Conservation (phyloP, 1,284 basidiomycete species). For the Leucoagaricus sp. region DNA sequence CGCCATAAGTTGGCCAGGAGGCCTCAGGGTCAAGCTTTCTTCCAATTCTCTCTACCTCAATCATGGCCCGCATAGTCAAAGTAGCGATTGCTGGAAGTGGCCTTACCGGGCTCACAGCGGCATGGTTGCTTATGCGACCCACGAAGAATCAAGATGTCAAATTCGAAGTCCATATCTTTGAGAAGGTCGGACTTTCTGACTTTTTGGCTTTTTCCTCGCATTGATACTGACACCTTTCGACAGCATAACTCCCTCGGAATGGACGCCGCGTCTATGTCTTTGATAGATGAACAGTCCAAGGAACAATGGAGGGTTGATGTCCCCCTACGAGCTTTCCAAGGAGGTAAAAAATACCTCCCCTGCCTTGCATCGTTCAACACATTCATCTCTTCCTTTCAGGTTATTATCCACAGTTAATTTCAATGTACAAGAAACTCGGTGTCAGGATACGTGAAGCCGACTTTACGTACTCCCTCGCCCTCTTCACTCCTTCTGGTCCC, state of each 20-base stretch:
- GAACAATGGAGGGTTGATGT: slow-evolving; percentile 63
- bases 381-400: slow-evolving; percentile 39
- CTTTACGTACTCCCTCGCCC: slow-evolving; percentile 74
- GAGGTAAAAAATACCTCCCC: slow-evolving; percentile 47
- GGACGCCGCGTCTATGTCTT: slow-evolving; percentile 55
- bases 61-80: slow-evolving; percentile 46
- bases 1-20: too few species aligned
- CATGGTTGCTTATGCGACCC: slow-evolving; percentile 52
- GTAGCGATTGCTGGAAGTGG: slow-evolving; percentile 73
- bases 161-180: slow-evolving; percentile 72
- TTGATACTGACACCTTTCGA: slow-evolving; percentile 11
- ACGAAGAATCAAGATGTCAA: slow-evolving; percentile 35
- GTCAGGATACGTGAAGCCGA: slow-evolving; percentile 52
- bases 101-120: slow-evolving; percentile 70
- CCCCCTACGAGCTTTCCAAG: slow-evolving; percentile 80
- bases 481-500: slow-evolving; percentile 31
- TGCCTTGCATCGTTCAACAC: not conserved
- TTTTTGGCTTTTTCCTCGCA: too few species aligned
- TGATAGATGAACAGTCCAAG: slow-evolving; percentile 32
- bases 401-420: slow-evolving; percentile 70
- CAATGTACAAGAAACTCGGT: slow-evolving; percentile 59
- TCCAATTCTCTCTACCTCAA: slow-evolving; percentile 2
- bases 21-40: not conserved
- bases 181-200: slow-evolving; percentile 49
- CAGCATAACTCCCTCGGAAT: slow-evolving; percentile 54